A percentile compares a stretch with the other conserved stretches of the same genome.
phyloP scores from a whole-genome alignment of 192 early-diverging fungal species.

The Gonapodya prolifera region DNA sequence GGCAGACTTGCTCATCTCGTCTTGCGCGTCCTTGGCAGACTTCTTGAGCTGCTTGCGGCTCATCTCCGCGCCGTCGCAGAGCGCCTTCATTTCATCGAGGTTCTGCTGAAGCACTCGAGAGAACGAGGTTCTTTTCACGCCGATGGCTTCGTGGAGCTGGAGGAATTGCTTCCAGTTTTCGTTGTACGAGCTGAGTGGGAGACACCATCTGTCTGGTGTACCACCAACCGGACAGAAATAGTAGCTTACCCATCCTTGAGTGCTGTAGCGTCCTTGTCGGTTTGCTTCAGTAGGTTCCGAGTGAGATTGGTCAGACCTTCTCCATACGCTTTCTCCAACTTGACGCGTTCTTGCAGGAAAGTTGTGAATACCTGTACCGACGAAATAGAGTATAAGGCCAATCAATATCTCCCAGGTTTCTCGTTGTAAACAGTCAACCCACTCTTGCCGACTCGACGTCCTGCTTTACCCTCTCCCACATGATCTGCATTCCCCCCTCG shows the following conservation, averaged over 20 bases:
- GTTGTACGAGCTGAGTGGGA: background rate
- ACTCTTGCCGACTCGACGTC: background rate
- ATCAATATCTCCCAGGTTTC: background rate
- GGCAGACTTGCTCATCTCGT: background rate
- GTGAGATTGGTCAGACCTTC: background rate
- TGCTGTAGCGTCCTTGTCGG: background rate
- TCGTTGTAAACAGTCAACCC: background rate
- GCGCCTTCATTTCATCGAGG: background rate
- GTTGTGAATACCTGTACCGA: background rate
- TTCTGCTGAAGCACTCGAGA: background rate
- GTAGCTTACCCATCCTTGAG: background rate
- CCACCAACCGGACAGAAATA: background rate
- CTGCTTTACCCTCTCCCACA: background rate
- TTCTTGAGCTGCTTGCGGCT: background rate
- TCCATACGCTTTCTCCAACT: background rate
- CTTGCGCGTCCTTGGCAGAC: background rate
- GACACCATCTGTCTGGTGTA: background rate
- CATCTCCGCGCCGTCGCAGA: background rate
- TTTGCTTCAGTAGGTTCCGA: background rate
- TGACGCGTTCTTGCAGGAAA: background rate
- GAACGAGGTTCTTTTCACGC: background rate
- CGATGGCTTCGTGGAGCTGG: background rate
- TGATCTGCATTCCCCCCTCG: background rate
- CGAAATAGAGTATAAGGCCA: background rate
- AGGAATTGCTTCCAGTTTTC: background rate